Evolutionary conservation across 2,329 filamentous ascomycete species (phyloP).

Genomic region (Aspergillus tamarii): DNA sequence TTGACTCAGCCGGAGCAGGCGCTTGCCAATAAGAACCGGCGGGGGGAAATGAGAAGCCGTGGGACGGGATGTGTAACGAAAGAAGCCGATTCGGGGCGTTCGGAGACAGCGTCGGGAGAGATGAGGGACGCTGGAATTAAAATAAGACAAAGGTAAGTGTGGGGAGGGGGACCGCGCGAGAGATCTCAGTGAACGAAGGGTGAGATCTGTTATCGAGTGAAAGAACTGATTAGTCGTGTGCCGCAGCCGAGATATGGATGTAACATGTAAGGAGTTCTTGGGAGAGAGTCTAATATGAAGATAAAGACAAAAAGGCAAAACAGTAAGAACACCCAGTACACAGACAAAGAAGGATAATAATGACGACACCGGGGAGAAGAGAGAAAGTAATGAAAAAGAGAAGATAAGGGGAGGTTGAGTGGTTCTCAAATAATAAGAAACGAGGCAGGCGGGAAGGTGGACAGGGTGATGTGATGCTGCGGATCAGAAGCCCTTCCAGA

Average conservation of each 20-base stretch:
- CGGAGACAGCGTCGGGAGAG: conserved; percentile 1
- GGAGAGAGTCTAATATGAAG: neutral
- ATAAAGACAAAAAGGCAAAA: neutral
- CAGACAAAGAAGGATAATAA: neutral
- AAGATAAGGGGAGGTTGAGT: neutral
- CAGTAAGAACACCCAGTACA: neutral
- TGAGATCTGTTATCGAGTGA: conserved; percentile 16
- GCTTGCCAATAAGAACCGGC: conserved; percentile 7
- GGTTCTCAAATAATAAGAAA: conserved; percentile 6
- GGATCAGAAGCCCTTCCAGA: neutral
- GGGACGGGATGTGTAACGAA: conserved; percentile 13
- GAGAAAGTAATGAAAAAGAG: neutral
- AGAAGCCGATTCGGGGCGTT: conserved; percentile 10
- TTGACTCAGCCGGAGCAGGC: neutral
- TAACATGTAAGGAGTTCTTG: conserved; percentile 3
- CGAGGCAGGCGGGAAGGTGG: neutral
- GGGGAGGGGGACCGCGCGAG: conserved; percentile 3
- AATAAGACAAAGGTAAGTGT: conserved; percentile 1
- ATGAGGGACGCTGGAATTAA: conserved; percentile 7
- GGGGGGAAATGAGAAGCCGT: conserved; percentile 19
- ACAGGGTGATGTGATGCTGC: conserved; percentile 4
- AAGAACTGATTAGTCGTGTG: conserved; percentile 20
- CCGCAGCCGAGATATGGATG: conserved; percentile 9
- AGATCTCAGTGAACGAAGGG: conserved; percentile 17
- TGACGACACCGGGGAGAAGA: neutral